Evolutionary conservation across 225 moss, liverwort and hornwort species (phyloP), one percentile per base, ranked within the genome.

Genomic region (Marchantia polymorpha): DNA sequence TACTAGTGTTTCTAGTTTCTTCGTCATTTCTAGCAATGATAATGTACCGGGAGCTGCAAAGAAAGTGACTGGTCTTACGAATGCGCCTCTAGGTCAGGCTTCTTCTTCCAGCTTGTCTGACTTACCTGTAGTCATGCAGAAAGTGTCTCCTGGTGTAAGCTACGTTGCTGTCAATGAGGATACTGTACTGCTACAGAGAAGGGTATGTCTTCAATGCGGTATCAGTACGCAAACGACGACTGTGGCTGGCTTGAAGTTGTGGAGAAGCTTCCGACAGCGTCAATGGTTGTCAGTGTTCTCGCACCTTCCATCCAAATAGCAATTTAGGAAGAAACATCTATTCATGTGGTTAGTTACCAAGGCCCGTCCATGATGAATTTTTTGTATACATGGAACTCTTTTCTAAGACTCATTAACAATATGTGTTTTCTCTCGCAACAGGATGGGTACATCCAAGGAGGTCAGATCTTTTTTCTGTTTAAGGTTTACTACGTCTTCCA

Each of bases 241-340:
- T 89, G 89, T 83, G 78, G 87, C 75, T 96, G 96, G 96, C 91
- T 96, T 80, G 83, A 83, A 52, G 80, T 83, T 80, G 25, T 96
- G 79, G 91, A 90, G 80, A 86, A 78, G 72, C 70, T 90, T 74
- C 85, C 89, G 26, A 94, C 94, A 39, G 91, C 86, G 63, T 77
- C 88, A 64, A 88, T 73, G 77, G 86, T 96, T 79, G 81, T 87
- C 48, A 85, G 83, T 78, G 82, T 87, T 31, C 81, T 96, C 74
- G 89, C 88, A 59, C 96, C 96, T 80, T 87, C 86, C 52, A 85
- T 96, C 66, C 88, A 89, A 77, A 80, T 79, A 81, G 94, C 96
- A 50, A 66, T 94, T 29, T 89, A 96, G 80, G 89, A 87, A 47
- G 96, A 96, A 85, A 91, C 87, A 53, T 90, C 91, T 68, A 84